Conservation (phyloP, 495 filamentous ascomycete species). For the Xylaria sp. region DNA sequence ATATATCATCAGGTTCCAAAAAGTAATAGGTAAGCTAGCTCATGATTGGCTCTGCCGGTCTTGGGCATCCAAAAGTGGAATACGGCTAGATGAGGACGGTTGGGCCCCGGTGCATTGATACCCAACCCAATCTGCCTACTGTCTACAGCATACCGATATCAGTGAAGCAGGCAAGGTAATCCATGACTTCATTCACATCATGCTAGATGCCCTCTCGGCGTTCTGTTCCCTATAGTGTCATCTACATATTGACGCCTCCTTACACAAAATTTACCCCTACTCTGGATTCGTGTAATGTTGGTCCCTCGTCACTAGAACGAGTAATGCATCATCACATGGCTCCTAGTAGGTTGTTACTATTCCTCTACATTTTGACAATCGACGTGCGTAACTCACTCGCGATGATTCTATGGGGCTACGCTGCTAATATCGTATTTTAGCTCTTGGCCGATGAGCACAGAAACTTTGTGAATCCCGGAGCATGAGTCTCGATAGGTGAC, state of each 20-base stretch:
- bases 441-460: background rate
- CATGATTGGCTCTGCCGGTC: constrained; percentile 24
- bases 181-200: constrained; percentile 7
- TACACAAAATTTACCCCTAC: background rate
- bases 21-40: constrained; percentile 5
- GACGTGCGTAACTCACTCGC: background rate
- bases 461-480: background rate
- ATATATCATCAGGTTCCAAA: constrained; percentile 12
- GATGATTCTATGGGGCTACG: background rate
- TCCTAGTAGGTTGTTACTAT: constrained; percentile 5
- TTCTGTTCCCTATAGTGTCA: constrained; percentile 7
- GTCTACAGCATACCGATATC: constrained; percentile 18
- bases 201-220: background rate
- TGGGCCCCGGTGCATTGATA: constrained; percentile 46
- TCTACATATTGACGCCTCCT: constrained; percentile 12
- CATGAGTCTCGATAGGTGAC: constrained; percentile 17
- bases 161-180: constrained; percentile 31
- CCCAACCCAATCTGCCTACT: constrained; percentile 35
- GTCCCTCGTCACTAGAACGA: background rate
- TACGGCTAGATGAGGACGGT: constrained; percentile 28
- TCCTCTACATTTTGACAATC: background rate
- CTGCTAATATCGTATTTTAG: background rate
- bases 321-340: constrained; percentile 16
- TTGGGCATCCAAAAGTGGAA: constrained; percentile 43
- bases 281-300: background rate